These are phyloP conservation scores for Allomyces arbusculus DNA, from an alignment of 192 early-diverging fungal species.

Conservation along the genomic window DNA sequence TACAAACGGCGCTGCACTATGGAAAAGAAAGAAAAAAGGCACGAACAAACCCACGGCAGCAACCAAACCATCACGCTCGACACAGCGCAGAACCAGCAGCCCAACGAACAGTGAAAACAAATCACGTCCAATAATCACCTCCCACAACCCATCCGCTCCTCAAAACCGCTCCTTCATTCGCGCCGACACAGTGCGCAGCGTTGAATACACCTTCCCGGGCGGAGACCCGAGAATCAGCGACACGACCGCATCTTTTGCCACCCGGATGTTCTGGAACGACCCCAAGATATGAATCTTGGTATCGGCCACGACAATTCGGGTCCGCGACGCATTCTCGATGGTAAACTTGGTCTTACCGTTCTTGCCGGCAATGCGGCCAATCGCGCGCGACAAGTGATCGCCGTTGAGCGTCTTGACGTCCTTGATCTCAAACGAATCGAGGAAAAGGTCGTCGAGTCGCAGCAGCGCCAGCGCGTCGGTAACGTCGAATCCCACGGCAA, in stretches of 20 bases:
- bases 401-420: constrained; percentile 88
- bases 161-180: constrained; percentile 92
- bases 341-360: constrained; percentile 93
- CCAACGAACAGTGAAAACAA: no score
- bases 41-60: no score
- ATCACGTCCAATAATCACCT: no score
- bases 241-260: constrained; percentile 82
- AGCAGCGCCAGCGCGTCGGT: constrained; percentile 85
- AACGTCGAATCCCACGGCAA: constrained; percentile 78
- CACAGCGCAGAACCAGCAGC: no score
- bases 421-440: constrained; percentile 96
- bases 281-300: constrained; percentile 92
- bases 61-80: no score
- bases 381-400: constrained; percentile 89
- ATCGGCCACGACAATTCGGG: constrained; percentile 89
- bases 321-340: constrained; percentile 93
- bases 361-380: constrained; percentile 95
- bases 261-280: constrained; percentile 88
- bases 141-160: neutral
- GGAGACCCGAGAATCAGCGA: constrained; percentile 79
- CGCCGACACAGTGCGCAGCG: constrained; percentile 60
- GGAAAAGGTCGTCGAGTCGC: constrained; percentile 85
- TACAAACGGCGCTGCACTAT: no score
- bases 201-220: constrained; percentile 91
- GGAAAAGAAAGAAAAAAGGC: no score